Base-by-base conservation (phyloP, 2,329 filamentous ascomycete species). In the Clonostachys solani region DNA sequence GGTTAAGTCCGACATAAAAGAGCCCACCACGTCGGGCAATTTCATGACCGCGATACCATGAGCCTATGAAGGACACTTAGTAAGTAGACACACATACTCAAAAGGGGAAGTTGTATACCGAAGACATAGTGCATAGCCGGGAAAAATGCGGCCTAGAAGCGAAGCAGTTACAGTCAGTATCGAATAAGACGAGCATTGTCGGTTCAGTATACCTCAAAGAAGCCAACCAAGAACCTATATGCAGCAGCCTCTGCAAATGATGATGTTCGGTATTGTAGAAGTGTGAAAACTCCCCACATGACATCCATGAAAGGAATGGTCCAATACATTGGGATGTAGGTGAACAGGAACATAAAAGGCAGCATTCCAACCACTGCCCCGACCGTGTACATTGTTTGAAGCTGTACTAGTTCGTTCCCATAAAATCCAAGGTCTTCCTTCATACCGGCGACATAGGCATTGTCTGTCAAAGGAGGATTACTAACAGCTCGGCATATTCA, bases 241-340 rank as follows among this genome's bases (percentile, higher is more conserved):
- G 73, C 73, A 42, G 71, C 71, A 10, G 80, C 48, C 45, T 81
- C 77, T 1, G 69, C 67, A 51, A 70, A 80, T 3, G 67, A 63
- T 3, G 66, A 61, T 1, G 71, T 71, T 6, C 77, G 71, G 46
- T 73, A 80, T 48, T 81, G 77, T 4, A 81, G 61, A 9, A 83
- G 64, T 0, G 78, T 83, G 50, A 81, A 77, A 15, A 81, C 58
- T 0, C 77, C 78, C 79, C 79, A 83, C 3, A 64, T 57, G 2
- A 81, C 51, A 48, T 81, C 75, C 50, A 80, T 63, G 9, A 67
- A 64, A 0, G 78, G 78, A 7, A 80, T 69, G 0, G 77, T 53
- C 69, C 61, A 7, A 47, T 71, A 67, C 60, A 81, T 74, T 1
- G 75, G 65, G 6, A 66, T 48, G 13, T 62, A 57, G 13, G 68